Percentiles rank a stretch among this genome's conserved stretches.
phyloP scores from a whole-genome alignment of 345 rosid species.

The Dimocarpus longan region DNA sequence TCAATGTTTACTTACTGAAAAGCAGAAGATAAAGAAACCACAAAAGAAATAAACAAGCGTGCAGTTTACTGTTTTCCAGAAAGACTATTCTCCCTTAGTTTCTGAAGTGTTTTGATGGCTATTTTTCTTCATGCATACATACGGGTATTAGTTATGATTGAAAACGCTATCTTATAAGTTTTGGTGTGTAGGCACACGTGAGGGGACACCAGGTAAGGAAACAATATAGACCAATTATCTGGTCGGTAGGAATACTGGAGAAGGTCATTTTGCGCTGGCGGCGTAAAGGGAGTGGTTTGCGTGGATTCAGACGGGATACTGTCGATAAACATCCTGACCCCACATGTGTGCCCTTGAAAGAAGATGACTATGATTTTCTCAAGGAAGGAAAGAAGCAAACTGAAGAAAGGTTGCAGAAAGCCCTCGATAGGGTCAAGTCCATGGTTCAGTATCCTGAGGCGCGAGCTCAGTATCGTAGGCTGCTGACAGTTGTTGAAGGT shows the following conservation, averaged over 20 bases:
- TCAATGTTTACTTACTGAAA: not conserved
- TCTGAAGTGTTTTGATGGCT: not conserved
- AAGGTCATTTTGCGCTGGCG: slow-evolving; percentile 93
- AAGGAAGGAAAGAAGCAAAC: slow-evolving; percentile 90
- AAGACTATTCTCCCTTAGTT: not conserved
- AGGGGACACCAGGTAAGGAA: slow-evolving; percentile 94
- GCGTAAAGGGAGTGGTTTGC: slow-evolving; percentile 85
- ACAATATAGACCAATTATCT: slow-evolving; percentile 62
- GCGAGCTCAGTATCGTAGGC: slow-evolving; percentile 84
- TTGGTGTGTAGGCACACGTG: slow-evolving; percentile 69
- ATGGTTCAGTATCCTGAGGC: slow-evolving; percentile 91
- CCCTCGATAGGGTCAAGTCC: slow-evolving; percentile 89
- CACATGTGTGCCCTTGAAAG: slow-evolving; percentile 40
- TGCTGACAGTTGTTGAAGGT: slow-evolving; percentile 74
- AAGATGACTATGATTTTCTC: slow-evolving; percentile 88
- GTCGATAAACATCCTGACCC: slow-evolving; percentile 40
- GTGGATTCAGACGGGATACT: slow-evolving; percentile 69
- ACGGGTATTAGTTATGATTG: slow-evolving; percentile 1
- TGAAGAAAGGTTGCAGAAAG: slow-evolving; percentile 81
- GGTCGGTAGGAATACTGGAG: slow-evolving; percentile 93
- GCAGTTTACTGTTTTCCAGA: not conserved
- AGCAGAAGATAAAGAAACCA: not conserved
- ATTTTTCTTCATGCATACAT: not conserved
- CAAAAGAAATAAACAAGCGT: too few species aligned
- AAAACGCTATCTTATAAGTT: slow-evolving; percentile 19